These are phyloP conservation scores for Nakazawaea peltata DNA, from an alignment of 805 yeast species.

Conservation along the genomic window DNA sequence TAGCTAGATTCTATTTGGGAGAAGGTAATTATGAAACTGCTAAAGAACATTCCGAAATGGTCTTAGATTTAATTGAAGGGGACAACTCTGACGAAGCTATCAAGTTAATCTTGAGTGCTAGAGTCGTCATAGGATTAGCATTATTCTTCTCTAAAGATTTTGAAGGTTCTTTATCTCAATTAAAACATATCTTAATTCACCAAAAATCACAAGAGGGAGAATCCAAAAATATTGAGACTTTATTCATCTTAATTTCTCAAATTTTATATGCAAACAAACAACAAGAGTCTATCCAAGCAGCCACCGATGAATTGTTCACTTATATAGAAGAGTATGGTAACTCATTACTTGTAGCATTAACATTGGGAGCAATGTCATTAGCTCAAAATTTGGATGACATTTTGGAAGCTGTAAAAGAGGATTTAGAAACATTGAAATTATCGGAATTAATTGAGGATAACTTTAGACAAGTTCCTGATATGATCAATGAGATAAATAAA, in stretches of 20 bases:
- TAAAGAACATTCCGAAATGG: conserved; percentile 49
- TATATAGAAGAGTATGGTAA: conserved; percentile 59
- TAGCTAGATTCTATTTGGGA: conserved; percentile 68
- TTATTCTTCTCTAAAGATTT: conserved; percentile 56
- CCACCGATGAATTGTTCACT: conserved; percentile 71
- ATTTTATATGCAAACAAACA: conserved; percentile 71
- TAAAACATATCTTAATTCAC: conserved; percentile 60
- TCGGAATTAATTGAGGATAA: conserved; percentile 40
- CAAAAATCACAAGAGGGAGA: conserved; percentile 13
- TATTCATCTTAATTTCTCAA: conserved; percentile 71
- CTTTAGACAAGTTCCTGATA: conserved; percentile 46
- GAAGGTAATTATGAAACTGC: conserved; percentile 46
- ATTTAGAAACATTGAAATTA: conserved; percentile 45
- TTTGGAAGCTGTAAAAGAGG: conserved; percentile 55
- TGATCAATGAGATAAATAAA: conserved; percentile 43
- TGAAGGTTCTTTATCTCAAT: conserved; percentile 58
- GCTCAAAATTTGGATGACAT: conserved; percentile 52
- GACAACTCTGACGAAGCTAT: conserved; percentile 20
- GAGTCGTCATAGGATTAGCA: conserved; percentile 56
- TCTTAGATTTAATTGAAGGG: conserved; percentile 38
- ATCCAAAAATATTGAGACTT: conserved; percentile 24
- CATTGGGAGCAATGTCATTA: conserved; percentile 74
- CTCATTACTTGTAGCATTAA: conserved; percentile 56
- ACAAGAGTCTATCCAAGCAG: conserved; percentile 73
- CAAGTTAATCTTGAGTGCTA: conserved; percentile 4